Evolutionary conservation across 2,329 filamentous ascomycete species (phyloP), one percentile per base, ranked within the genome.

Genomic region (Hypoxylon sp.): DNA sequence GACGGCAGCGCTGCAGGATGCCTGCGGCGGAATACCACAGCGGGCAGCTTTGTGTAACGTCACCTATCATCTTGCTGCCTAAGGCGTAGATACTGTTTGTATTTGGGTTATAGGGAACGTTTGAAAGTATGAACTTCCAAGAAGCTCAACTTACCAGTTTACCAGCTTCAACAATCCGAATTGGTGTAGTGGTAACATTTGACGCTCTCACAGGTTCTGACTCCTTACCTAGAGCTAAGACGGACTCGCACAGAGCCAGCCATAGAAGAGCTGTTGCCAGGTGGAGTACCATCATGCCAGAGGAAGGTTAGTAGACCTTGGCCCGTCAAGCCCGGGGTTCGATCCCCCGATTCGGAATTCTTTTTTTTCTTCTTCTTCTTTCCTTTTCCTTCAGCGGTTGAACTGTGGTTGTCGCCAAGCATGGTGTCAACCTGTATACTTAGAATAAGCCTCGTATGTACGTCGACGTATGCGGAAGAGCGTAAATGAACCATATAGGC

Each of bases 311-410:
- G n/a, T 6, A 16, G 37, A 41, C 37, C 16, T 11, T 41, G 37
- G 37, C 16, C 70, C 71, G 71, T 70, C 64, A 69, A 71, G 73
- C 71, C 67, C 71, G 71, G 70, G 73, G 73, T 74, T 74, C 71
- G 73, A 74, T 73, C 73, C 73, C 73, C 71, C 71, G 73, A 67
- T 68, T 73, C 71, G 71, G 71, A 73, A 68, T 58, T 53, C 19
- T 7, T 9, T 54, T 69, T 68, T 55, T 56, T n/a, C n/a, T 19
- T 16, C 14, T 37, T 45, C n/a, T 41, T 8, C 11, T 41, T 21
- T 21, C 16, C 3, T n/a, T 41, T 3, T 21, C 3, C 16, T 41
- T 21, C 30, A 8, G 29, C 2, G 8, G 2, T 30, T 30, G 7
- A 6, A 8, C 7, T 30, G 5, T 9, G n/a, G n/a, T 9, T 2